These are phyloP conservation scores for Venustampulla echinocandica DNA, from an alignment of 495 filamentous ascomycete genomes.

Conservation along the genomic window DNA sequence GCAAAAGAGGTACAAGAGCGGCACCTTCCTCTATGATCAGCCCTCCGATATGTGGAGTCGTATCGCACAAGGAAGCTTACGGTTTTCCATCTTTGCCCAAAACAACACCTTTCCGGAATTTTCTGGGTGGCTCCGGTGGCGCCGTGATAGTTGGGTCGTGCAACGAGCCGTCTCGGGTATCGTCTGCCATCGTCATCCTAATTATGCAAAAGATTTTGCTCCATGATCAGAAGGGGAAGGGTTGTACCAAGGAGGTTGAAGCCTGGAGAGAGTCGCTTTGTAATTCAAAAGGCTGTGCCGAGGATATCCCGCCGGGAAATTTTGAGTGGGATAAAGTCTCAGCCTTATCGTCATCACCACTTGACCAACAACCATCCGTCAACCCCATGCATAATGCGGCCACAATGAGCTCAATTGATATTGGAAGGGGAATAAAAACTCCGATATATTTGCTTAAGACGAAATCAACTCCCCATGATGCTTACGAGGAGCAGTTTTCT, in stretches of 20 bases:
- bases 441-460: conserved; percentile 84
- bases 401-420: conserved; percentile 8
- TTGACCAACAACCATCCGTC: conserved; percentile 8
- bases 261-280: conserved; percentile 2
- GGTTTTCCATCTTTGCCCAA: conserved; percentile 93
- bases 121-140: conserved; percentile 26
- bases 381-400: conserved; percentile 9
- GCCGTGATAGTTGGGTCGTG: conserved; percentile 2
- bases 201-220: not conserved
- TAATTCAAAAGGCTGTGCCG: conserved; percentile 4
- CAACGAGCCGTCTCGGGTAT: conserved; percentile 13
- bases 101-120: conserved; percentile 68
- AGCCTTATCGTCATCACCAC: not conserved
- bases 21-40: conserved; percentile 50
- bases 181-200: conserved; percentile 17
- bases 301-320: not conserved
- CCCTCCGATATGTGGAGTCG: too few species aligned
- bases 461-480: conserved; percentile 65
- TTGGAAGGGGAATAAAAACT: conserved; percentile 21
- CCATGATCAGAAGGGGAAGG: not conserved
- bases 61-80: conserved; percentile 48
- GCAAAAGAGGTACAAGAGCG: conserved; percentile 74
- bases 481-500: conserved; percentile 70
- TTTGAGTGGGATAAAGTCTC: not conserved
- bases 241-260: not conserved